These are phyloP conservation scores for Barbatosphaeria neglecta DNA, from an alignment of 495 filamentous ascomycete species.

Conservation along the genomic window DNA sequence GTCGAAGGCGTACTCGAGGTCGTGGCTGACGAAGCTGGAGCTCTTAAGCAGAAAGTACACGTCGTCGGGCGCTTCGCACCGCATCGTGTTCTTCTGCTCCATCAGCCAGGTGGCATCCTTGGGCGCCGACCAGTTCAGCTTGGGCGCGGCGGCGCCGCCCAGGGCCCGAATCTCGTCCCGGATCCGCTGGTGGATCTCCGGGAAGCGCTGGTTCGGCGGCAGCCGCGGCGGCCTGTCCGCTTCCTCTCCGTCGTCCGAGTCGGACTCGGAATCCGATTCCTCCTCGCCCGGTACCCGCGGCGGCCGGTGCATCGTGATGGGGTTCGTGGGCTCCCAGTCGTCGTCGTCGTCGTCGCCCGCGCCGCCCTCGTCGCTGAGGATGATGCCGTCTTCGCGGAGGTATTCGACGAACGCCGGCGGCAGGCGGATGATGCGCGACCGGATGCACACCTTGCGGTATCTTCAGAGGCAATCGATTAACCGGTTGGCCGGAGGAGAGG, in stretches of 20 bases:
- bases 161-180: conserved; percentile 64
- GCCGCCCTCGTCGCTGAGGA: conserved; percentile 54
- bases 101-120: conserved; percentile 97
- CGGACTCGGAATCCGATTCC: conserved; percentile 30
- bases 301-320: conserved; percentile 14
- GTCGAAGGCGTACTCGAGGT: conserved; percentile 86
- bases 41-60: conserved; percentile 88
- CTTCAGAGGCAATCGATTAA: conserved; percentile 8
- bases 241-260: conserved; percentile 24
- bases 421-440: conserved; percentile 72
- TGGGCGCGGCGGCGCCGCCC: conserved; percentile 74
- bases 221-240: conserved; percentile 14
- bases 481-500: background rate
- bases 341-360: conserved; percentile 35
- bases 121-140: conserved; percentile 93
- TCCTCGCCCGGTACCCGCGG: conserved; percentile 18
- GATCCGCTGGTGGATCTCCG: conserved; percentile 64
- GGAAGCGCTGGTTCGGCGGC: conserved; percentile 37
- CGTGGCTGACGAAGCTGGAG: conserved; percentile 86
- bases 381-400: conserved; percentile 84
- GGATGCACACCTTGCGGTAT: conserved; percentile 73
- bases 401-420: conserved; percentile 66
- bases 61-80: conserved; percentile 78
- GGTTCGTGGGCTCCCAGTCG: conserved; percentile 28
- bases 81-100: conserved; percentile 72